These are phyloP conservation scores for Gamsiella multidivaricata DNA, from an alignment of 192 early-diverging fungal genomes.

Conservation along the genomic window DNA sequence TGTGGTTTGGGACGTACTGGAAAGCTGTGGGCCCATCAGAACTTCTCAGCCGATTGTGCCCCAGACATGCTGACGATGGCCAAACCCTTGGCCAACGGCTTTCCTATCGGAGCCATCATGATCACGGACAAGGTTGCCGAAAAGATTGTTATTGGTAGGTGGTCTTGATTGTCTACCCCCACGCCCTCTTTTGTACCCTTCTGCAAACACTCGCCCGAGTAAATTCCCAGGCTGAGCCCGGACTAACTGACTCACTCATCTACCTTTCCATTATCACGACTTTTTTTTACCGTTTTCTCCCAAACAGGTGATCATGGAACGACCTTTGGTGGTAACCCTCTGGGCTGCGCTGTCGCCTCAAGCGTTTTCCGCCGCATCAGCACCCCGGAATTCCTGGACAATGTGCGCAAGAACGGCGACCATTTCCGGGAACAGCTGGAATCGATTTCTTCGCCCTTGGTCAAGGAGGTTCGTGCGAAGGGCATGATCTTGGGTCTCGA, in stretches of 20 bases:
- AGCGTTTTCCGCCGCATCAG: conserved; percentile 78
- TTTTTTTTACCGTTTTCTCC: conserved; percentile 5
- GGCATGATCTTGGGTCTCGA: conserved; percentile 92
- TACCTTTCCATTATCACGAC: not conserved
- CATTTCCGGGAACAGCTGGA: conserved; percentile 67
- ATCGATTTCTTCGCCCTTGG: conserved; percentile 60
- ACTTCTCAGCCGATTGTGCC: conserved; percentile 69
- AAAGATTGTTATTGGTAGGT: conserved; percentile 77
- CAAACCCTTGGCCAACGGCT: conserved; percentile 96
- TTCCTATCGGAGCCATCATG: conserved; percentile 95
- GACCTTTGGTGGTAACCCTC: conserved; percentile 95
- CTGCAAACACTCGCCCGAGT: too few species aligned
- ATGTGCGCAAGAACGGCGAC: conserved; percentile 73
- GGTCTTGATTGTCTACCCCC: not conserved
- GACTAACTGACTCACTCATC: not conserved
- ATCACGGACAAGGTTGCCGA: conserved; percentile 80
- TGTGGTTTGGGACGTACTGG: conserved; percentile 93
- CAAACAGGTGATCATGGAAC: conserved; percentile 93
- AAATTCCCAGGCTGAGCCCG: too few species aligned
- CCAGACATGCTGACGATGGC: conserved; percentile 97
- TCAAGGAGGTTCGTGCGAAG: conserved; percentile 84
- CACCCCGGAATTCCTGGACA: conserved; percentile 75
- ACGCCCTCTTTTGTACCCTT: too few species aligned
- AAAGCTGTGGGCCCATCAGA: conserved; percentile 87
- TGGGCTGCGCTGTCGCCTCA: conserved; percentile 88